phyloP scores from a whole-genome alignment of 176 grass and related monocot genomes.

The Leersia perrieri region DNA sequence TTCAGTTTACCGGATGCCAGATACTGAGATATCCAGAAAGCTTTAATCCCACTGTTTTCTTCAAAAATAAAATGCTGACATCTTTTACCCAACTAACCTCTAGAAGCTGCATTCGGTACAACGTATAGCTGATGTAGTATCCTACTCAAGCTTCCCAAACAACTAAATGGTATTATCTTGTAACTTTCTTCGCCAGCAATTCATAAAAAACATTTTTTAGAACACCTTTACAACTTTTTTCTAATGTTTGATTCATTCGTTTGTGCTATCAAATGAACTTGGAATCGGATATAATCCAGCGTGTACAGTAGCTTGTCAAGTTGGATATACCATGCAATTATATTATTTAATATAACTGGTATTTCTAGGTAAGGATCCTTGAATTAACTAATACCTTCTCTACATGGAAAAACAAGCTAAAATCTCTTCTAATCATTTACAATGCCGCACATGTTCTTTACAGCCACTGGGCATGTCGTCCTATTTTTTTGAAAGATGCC shows the following conservation, averaged over 20 bases:
- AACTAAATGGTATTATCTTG: too few relatives aligned
- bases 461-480: not conserved
- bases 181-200: too few relatives aligned
- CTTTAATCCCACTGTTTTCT: too few relatives aligned
- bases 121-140: too few relatives aligned
- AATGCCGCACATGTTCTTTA: not conserved
- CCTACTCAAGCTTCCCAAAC: too few relatives aligned
- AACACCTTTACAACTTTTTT: too few relatives aligned
- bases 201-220: too few relatives aligned
- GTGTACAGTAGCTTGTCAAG: not conserved
- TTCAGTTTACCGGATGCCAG: not conserved
- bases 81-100: not conserved
- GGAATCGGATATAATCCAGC: too few relatives aligned
- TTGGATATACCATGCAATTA: not conserved
- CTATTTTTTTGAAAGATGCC: not conserved
- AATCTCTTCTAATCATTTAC: not conserved
- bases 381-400: not conserved
- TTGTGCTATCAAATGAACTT: too few relatives aligned
- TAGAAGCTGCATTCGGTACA: not conserved
- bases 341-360: not conserved
- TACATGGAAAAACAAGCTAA: not conserved
- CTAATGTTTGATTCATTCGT: too few relatives aligned
- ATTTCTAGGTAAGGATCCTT: not conserved
- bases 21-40: not conserved
- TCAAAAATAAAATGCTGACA: too few relatives aligned